Evolutionary conservation across 768 basidiomycete genomes (phyloP).

Genomic region (Thelephora ganbajun): DNA sequence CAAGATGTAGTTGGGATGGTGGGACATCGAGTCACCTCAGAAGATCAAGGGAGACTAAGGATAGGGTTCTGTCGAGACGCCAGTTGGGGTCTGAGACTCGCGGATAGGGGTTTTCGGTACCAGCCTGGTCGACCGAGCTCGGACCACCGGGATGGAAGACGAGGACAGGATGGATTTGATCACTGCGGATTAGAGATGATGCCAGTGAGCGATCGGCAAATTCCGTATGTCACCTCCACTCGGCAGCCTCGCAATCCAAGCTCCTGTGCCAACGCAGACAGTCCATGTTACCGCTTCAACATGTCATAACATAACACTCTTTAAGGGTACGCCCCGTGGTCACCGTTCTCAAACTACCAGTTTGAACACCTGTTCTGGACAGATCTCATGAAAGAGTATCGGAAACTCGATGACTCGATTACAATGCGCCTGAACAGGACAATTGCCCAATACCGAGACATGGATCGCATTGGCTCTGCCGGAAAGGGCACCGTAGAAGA

Average conservation of each 20-base stretch:
- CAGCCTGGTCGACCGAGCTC: too few relatives aligned
- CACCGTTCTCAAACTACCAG: slow-evolving; percentile 1
- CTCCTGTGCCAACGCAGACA: slow-evolving; percentile 43
- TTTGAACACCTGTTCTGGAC: slow-evolving; percentile 9
- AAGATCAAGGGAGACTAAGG: too few relatives aligned
- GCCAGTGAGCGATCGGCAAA: slow-evolving; percentile 10
- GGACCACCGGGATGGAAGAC: too few relatives aligned
- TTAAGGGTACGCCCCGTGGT: slow-evolving; percentile 41
- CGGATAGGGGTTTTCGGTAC: too few relatives aligned
- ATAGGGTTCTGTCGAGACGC: too few relatives aligned
- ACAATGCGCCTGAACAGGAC: slow-evolving; percentile 73
- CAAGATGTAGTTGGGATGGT: too few relatives aligned
- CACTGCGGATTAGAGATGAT: too few relatives aligned
- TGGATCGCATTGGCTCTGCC: slow-evolving; percentile 35
- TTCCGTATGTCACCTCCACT: slow-evolving; percentile 33
- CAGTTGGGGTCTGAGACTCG: too few relatives aligned
- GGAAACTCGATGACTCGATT: slow-evolving; percentile 67
- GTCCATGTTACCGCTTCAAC: slow-evolving; percentile 65
- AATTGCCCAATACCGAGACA: slow-evolving; percentile 61
- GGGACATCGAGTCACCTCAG: too few relatives aligned
- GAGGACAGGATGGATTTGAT: too few relatives aligned
- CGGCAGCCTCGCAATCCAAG: slow-evolving; percentile 59
- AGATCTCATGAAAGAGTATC: slow-evolving; percentile 77
- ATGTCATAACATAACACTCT: slow-evolving; percentile 61
- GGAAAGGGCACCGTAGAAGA: slow-evolving; percentile 47